Evolutionary conservation across 2,329 filamentous ascomycete species (phyloP).

Genomic region (Huntiella moniliformis): DNA sequence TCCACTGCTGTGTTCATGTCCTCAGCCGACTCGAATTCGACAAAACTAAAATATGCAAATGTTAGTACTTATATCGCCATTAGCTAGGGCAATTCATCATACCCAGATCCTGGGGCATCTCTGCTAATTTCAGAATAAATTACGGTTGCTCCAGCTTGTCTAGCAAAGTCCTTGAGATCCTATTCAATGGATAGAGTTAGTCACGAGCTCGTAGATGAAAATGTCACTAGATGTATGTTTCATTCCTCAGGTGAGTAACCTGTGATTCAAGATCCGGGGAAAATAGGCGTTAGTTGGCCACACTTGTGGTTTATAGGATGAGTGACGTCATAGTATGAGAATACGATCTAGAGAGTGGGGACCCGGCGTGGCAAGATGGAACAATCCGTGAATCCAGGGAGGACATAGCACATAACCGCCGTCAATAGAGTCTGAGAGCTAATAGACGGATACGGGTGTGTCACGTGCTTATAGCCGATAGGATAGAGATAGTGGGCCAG

Average conservation of each 20-base stretch:
- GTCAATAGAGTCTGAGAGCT: too few relatives aligned
- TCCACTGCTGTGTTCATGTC: slow-evolving; percentile 84
- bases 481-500: background rate
- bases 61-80: background rate
- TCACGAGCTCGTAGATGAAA: background rate
- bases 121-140: slow-evolving; percentile 94
- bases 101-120: slow-evolving; percentile 33
- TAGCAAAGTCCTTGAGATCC: slow-evolving; percentile 99
- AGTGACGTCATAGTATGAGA: background rate
- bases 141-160: slow-evolving; percentile 88
- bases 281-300: too few relatives aligned
- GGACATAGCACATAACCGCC: background rate
- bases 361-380: background rate
- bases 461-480: too few relatives aligned
- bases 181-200: slow-evolving; percentile 26
- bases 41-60: slow-evolving; percentile 44
- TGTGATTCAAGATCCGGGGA: too few relatives aligned
- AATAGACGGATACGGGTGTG: background rate
- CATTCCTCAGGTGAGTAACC: too few relatives aligned
- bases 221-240: too few relatives aligned
- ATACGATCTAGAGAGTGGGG: background rate
- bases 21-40: slow-evolving; percentile 86
- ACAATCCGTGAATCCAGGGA: background rate
- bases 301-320: too few relatives aligned
- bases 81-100: background rate